Evolutionary conservation across 73 alveolate species (phyloP), one percentile per base, ranked within the genome.

Genomic region (Chromera velia): DNA sequence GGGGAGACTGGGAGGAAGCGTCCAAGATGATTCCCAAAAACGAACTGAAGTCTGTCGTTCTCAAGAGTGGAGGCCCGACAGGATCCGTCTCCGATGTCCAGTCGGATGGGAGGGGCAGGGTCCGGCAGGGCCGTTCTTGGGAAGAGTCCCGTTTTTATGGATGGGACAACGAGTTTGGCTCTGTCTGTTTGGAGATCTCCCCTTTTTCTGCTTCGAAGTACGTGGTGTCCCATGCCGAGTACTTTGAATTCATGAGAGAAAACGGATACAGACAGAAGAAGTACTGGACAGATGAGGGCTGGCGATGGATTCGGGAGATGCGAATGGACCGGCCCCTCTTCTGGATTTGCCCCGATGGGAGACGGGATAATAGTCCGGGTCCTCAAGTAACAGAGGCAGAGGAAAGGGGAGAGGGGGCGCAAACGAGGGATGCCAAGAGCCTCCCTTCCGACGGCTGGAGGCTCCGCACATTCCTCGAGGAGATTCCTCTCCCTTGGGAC

Each of bases 401-500:
- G n/a, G n/a, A n/a, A n/a, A n/a, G n/a, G n/a, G n/a, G n/a, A n/a
- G n/a, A n/a, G n/a, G n/a, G n/a, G n/a, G n/a, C n/a, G n/a, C n/a
- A n/a, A n/a, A n/a, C 13, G 22, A 4, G 55, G 22, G 22, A 40
- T 40, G 22, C 55, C 4, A 40, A 4, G 4, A 40, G 55, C 4
- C 55, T 7, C 13, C 55, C 4, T 13, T 40, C 55, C 55, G 55
- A 7, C 13, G 55, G 22, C 13, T 40, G 55, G 55, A 4, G 55
- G 55, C 55, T 40, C 22, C 55, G 55, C 13, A 7, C 22, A 7
- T 13, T 40, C 22, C 4, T 13, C 22, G 13, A 13, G 22, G 55
- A 40, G 55, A 40, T 40, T 13, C 22, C 4, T 4, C 7, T 70
- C 72, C 79, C 79, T 70, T 70, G 79, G 79, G 79, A 70, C 49